Evolutionary conservation across 2,329 filamentous ascomycete species (phyloP).

Genomic region (Gnomoniopsis smithogilvyi): DNA sequence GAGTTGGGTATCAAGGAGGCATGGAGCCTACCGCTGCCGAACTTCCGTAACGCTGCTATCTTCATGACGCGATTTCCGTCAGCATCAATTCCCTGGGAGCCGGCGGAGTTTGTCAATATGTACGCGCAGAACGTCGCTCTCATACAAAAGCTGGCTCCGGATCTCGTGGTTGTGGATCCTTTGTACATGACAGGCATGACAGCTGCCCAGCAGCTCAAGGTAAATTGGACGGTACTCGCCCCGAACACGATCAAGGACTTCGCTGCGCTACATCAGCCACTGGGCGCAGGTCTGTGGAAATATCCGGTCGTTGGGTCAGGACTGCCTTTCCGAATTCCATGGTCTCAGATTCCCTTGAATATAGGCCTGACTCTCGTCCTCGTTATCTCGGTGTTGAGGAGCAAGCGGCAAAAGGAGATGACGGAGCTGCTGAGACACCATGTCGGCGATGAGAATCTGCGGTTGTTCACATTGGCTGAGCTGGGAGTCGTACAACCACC

Average conservation of each 20-base stretch:
- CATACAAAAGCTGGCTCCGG: constrained; percentile 29
- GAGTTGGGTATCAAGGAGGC: constrained; percentile 17
- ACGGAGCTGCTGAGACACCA: constrained; percentile 23
- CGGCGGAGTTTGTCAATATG: constrained; percentile 27
- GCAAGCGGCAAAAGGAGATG: constrained; percentile 21
- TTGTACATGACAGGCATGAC: constrained; percentile 35
- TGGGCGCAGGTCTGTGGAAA: constrained; percentile 31
- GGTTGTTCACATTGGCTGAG: constrained; percentile 21
- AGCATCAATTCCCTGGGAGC: constrained; percentile 25
- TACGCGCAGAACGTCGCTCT: constrained; percentile 24
- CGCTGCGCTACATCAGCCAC: constrained; percentile 35
- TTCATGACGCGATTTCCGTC: constrained; percentile 2
- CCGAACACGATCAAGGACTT: constrained; percentile 36
- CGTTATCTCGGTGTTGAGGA: constrained; percentile 19
- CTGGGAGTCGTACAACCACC: constrained; percentile 20
- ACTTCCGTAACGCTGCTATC: constrained; percentile 18
- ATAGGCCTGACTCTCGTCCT: constrained; percentile 33
- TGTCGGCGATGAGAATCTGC: constrained; percentile 18
- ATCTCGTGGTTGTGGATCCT: constrained; percentile 30
- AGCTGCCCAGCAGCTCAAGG: constrained; percentile 30
- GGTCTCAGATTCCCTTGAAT: constrained; percentile 38
- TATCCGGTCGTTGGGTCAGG: constrained; percentile 41
- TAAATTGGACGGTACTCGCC: constrained; percentile 24
- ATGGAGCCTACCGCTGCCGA: constrained; percentile 1
- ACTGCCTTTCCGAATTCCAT: constrained; percentile 43